Percentiles rank a stretch among this genome's conserved stretches.
Evolutionary conservation across 148 eudicot species (phyloP).

Genomic region (Diospyros lotus): DNA sequence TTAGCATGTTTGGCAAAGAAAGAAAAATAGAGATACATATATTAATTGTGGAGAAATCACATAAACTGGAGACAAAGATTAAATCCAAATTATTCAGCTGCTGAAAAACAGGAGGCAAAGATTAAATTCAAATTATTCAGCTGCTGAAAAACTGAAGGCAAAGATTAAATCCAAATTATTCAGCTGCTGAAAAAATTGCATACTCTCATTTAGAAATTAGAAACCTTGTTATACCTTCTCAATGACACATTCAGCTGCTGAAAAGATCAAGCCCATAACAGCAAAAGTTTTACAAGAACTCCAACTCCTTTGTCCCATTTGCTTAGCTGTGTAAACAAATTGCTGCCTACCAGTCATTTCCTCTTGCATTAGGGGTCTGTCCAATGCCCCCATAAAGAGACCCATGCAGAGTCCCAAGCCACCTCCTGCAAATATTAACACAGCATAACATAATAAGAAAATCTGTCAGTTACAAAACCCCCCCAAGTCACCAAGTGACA

Average conservation of each 20-base stretch:
- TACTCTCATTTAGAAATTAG: neutral
- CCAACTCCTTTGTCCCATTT: conserved; percentile 94
- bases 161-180: neutral
- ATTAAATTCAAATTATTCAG: neutral
- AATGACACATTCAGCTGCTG: conserved; percentile 79
- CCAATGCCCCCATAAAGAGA: conserved; percentile 80
- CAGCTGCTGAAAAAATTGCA: neutral
- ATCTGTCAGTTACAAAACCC: neutral
- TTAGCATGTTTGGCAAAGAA: conserved; percentile 6
- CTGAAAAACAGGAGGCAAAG: neutral
- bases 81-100: neutral
- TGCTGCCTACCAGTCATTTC: conserved; percentile 75
- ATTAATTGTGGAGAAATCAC: neutral
- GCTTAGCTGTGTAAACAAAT: conserved; percentile 61
- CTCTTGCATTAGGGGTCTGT: conserved; percentile 67
- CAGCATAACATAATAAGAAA: neutral
- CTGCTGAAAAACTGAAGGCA: neutral
- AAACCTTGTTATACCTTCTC: conserved; percentile 60
- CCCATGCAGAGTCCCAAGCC: conserved; percentile 89
- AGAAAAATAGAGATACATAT: neutral
- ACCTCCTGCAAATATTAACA: conserved; percentile 53
- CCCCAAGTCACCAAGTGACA: neutral
- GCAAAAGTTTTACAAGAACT: conserved; percentile 89
- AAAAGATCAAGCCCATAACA: conserved; percentile 74
- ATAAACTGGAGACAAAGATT: neutral